These are phyloP conservation scores for Curvularia sp. DNA, from an alignment of 2,329 filamentous ascomycete species.

Conservation along the genomic window DNA sequence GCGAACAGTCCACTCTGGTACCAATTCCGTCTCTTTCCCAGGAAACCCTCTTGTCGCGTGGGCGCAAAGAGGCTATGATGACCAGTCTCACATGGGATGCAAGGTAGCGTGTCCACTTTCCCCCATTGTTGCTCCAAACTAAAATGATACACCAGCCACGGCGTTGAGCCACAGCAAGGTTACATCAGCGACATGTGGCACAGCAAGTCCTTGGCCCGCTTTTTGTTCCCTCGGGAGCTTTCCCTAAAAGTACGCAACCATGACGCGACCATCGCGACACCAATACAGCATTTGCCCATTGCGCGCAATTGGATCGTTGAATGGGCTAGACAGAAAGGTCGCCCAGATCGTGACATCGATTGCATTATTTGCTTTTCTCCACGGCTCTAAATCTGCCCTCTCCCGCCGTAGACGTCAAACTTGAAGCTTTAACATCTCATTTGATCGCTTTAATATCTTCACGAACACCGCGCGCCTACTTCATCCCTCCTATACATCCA, in stretches of 20 bases:
- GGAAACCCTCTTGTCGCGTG: conserved; percentile 4
- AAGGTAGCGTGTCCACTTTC: conserved; percentile 44
- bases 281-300: conserved; percentile 22
- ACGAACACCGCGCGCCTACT: background rate
- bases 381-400: conserved; percentile 4
- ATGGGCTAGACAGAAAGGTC: background rate
- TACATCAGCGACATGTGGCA: conserved; percentile 26
- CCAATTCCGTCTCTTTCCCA: conserved; percentile 16
- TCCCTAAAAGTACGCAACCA: conserved; percentile 32
- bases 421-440: background rate
- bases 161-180: conserved; percentile 4
- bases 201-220: background rate
- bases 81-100: conserved; percentile 12
- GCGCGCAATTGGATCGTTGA: conserved; percentile 16
- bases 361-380: conserved; percentile 15
- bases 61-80: conserved; percentile 28
- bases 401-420: conserved; percentile 6
- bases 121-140: conserved; percentile 25
- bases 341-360: conserved; percentile 9
- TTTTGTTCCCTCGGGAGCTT: conserved; percentile 21
- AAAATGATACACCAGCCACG: conserved; percentile 25
- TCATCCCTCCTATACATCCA: background rate
- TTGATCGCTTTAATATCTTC: background rate
- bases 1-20: conserved; percentile 3
- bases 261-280: conserved; percentile 41